Base-by-base conservation (phyloP, 495 filamentous ascomycete species). In the Sabuloglossum arenarium region DNA sequence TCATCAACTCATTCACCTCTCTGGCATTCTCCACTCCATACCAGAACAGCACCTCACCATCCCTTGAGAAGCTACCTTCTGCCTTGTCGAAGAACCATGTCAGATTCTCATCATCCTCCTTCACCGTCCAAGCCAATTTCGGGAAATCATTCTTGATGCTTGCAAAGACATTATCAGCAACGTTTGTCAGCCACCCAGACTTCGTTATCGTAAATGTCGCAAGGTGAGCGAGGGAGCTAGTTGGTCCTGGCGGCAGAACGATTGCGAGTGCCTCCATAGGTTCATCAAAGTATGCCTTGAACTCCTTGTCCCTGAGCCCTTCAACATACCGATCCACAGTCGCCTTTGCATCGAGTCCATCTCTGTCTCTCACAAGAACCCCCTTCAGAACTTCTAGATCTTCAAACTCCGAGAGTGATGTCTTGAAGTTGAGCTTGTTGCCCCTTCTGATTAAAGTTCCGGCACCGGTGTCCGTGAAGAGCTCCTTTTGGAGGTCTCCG, bases 21-120 rank as follows among this genome's bases (percentile, higher is more conserved):
- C 87, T 81, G n/a, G 82, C 79, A 54, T 75, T 80, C 61, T 89
- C 85, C 56, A 91, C 79, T 32, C 91, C 91, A 64, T 91, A 94
- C 87, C 91, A 98, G 74, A 97, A 97, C 66, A 97, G 81, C 34
- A 96, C 86, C 62, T 93, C 81, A 55, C 86, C 87, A 53, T 86
- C 78, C 31, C 80, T 77, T 47, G 84, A 85, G 58, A 96, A 73
- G 68, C 85, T 94, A 50, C 93, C 93, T 58, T 94, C 86, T 9
- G 91, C 84, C 74, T 95, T 95, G 70, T 94, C 90, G 60, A 93
- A 95, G 73, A 97, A 97, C 91, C 91, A 98, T 28, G 85, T 88
- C 62, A 98, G 74, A 67, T 97, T 97, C 75, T 97, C 93, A 60
- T 98, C 91, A 59, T 91, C 86, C 62, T 88, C 83, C 71, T 86